phyloP scores from a whole-genome alignment of 2,329 filamentous ascomycete species.

The Aspergillus japonicus region DNA sequence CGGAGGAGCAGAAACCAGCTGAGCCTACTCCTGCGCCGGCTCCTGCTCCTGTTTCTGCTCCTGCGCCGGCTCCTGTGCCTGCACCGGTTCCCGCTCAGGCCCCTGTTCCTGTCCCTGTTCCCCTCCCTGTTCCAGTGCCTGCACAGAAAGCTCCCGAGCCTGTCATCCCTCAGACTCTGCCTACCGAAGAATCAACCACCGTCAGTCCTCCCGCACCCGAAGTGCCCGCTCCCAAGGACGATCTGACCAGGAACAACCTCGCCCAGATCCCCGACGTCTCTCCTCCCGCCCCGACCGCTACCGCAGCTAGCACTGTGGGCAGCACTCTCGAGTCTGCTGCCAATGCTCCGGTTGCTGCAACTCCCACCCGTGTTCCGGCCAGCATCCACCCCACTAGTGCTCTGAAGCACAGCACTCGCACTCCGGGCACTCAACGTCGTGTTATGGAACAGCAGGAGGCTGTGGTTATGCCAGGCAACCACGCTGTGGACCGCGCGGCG shows the following conservation, averaged over 20 bases:
- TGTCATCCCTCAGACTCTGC: constrained; percentile 28
- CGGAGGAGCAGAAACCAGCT: constrained; percentile 9
- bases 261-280: constrained; percentile 86
- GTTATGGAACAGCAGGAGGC: constrained; percentile 94
- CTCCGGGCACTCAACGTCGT: constrained; percentile 78
- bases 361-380: constrained; percentile 57
- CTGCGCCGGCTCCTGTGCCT: constrained; percentile 21
- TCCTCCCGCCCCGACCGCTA: constrained; percentile 72
- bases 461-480: constrained; percentile 96
- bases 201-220: constrained; percentile 42
- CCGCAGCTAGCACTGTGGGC: constrained; percentile 82
- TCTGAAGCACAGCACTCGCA: constrained; percentile 70
- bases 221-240: constrained; percentile 70
- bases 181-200: constrained; percentile 37
- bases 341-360: constrained; percentile 53
- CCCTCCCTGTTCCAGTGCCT: constrained; percentile 41
- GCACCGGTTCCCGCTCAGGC: not conserved
- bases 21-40: constrained; percentile 27
- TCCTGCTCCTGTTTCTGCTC: constrained; percentile 2
- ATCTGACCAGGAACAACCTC: constrained; percentile 87
- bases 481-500: constrained; percentile 85
- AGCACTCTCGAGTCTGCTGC: constrained; percentile 78
- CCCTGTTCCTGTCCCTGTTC: constrained; percentile 5
- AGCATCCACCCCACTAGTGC: constrained; percentile 79
- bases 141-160: constrained; percentile 37